Percentiles rank a stretch among this genome's conserved stretches.
phyloP scores from a whole-genome alignment of 2,329 filamentous ascomycete species.

The Hypoxylon sp. region DNA sequence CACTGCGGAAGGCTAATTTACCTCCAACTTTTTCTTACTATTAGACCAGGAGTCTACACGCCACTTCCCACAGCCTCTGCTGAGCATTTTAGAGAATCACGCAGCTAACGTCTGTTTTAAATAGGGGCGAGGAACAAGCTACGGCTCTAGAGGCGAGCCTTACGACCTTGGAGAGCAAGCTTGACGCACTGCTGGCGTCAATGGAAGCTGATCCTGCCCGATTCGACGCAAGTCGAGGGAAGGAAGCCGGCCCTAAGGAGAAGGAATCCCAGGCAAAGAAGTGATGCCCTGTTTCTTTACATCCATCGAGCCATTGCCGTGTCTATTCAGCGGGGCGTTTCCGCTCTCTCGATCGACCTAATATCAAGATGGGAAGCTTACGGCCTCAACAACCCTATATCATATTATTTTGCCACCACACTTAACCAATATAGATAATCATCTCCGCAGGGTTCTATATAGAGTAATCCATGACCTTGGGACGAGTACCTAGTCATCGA shows the following conservation, averaged over 20 bases:
- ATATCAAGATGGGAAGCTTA: conserved; percentile 9
- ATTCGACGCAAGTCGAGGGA: conserved; percentile 5
- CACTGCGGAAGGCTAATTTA: conserved; percentile 3
- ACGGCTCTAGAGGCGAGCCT: conserved; percentile 54
- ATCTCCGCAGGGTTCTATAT: conserved; percentile 15
- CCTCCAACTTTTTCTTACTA: conserved; percentile 6
- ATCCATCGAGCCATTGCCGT: conserved; percentile 17
- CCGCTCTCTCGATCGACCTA: background rate
- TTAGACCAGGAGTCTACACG: conserved; percentile 22
- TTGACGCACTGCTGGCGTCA: conserved; percentile 54
- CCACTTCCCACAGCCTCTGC: conserved; percentile 10
- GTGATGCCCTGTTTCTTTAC: conserved; percentile 19
- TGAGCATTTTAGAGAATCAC: conserved; percentile 8
- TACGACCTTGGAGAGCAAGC: conserved; percentile 52
- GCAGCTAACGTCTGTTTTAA: conserved; percentile 33
- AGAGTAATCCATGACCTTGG: conserved; percentile 20
- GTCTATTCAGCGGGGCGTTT: conserved; percentile 9
- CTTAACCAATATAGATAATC: background rate
- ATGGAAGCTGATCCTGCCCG: conserved; percentile 44
- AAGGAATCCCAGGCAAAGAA: conserved; percentile 32
- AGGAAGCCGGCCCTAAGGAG: conserved; percentile 10
- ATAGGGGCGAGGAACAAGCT: conserved; percentile 55
- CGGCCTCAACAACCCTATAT: too few species aligned
- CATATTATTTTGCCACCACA: conserved; percentile 22
- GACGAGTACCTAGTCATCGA: conserved; percentile 15